Conservation (phyloP, 306 rosid species). For the Hylodesmum podocarpum region DNA sequence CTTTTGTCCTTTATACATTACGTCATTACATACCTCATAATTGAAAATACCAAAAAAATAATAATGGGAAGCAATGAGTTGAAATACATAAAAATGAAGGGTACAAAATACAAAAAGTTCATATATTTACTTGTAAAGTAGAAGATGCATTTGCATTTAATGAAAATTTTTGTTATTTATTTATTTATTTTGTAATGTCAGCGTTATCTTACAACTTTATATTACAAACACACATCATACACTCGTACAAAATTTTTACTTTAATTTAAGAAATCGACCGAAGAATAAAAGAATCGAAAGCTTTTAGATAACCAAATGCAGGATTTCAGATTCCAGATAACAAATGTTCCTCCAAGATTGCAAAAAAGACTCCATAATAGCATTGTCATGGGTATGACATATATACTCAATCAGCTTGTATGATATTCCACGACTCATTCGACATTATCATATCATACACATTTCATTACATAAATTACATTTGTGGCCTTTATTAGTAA, state of each 20-base stretch:
- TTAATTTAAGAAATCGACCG: background rate
- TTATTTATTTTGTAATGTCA: background rate
- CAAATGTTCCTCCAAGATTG: background rate
- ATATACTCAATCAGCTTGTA: background rate
- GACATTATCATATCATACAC: background rate
- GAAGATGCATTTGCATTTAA: no score
- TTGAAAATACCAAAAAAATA: no score
- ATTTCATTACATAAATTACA: background rate
- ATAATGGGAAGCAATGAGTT: no score
- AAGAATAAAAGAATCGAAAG: background rate
- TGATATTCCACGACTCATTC: background rate
- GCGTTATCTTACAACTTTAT: background rate
- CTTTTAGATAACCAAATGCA: background rate
- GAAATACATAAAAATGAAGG: no score
- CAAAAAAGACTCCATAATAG: background rate
- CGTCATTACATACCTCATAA: no score
- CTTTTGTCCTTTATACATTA: no score
- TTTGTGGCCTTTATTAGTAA: background rate
- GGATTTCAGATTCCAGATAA: background rate
- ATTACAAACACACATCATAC: background rate
- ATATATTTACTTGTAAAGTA: no score
- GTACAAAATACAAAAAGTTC: no score
- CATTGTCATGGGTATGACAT: background rate
- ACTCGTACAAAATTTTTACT: background rate
- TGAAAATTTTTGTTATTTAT: no score